These are phyloP conservation scores for Crithidia mellificae DNA, from an alignment of 208 protist species.

Conservation along the genomic window DNA sequence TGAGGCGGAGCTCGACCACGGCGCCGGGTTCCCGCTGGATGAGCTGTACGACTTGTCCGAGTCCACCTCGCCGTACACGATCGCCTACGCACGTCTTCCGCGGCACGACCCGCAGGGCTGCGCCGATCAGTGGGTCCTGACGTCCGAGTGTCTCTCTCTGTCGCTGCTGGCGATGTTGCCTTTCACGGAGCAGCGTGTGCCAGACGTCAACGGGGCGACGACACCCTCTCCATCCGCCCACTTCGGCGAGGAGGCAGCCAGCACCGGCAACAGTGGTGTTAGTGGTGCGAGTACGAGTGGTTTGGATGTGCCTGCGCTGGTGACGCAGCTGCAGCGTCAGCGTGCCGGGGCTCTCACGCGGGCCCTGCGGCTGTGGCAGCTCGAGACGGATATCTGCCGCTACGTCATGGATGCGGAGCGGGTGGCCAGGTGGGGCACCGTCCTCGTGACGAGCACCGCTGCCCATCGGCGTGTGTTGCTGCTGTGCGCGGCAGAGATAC, in stretches of 20 bases:
- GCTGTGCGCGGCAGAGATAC: not conserved
- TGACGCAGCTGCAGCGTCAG: constrained; percentile 24
- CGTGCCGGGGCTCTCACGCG: constrained; percentile 28
- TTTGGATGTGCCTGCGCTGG: not conserved
- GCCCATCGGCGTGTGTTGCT: constrained; percentile 21
- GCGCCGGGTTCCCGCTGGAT: not conserved
- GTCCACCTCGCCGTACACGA: constrained; percentile 8
- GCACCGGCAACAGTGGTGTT: not conserved
- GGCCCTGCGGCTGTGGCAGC: constrained; percentile 27
- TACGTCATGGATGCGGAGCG: constrained; percentile 23
- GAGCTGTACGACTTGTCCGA: constrained; percentile 1
- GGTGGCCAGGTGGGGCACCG: constrained; percentile 22
- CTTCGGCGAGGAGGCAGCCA: too few relatives aligned
- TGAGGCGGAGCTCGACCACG: not conserved
- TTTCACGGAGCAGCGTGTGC: constrained; percentile 23
- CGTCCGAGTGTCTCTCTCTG: constrained; percentile 35
- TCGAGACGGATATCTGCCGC: constrained; percentile 20
- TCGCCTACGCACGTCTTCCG: constrained; percentile 14
- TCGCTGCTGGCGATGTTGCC: constrained; percentile 31
- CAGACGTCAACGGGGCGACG: not conserved
- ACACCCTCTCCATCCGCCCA: too few relatives aligned
- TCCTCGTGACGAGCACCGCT: constrained; percentile 12
- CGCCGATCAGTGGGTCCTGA: constrained; percentile 29
- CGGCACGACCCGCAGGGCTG: constrained; percentile 27
- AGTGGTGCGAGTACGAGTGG: not conserved